These are phyloP conservation scores for Pulveroboletus sp. DNA, from an alignment of 768 basidiomycete species.

Conservation along the genomic window DNA sequence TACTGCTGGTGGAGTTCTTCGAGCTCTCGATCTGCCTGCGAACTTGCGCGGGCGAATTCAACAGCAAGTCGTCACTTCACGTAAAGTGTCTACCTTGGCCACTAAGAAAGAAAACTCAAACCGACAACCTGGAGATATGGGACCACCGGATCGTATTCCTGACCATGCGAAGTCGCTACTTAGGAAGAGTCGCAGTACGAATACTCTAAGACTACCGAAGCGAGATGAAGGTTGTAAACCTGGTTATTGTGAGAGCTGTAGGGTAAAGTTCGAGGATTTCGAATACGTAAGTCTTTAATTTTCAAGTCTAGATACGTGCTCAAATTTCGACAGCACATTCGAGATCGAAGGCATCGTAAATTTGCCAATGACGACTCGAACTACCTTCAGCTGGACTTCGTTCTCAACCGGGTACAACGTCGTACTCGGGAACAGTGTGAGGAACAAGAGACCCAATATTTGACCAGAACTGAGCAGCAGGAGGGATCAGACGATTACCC, in stretches of 20 bases:
- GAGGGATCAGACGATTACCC: conserved; percentile 19
- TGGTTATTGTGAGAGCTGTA: conserved; percentile 97
- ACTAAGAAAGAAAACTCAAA: conserved; percentile 25
- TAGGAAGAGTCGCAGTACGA: conserved; percentile 77
- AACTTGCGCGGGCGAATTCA: conserved; percentile 53
- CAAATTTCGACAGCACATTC: conserved; percentile 56
- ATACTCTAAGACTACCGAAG: conserved; percentile 67
- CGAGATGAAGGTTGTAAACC: conserved; percentile 87
- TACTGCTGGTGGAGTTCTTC: conserved; percentile 43
- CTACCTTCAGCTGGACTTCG: conserved; percentile 72
- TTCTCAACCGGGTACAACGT: conserved; percentile 62
- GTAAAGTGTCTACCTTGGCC: conserved; percentile 39
- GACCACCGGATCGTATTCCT: conserved; percentile 61
- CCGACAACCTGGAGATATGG: conserved; percentile 47
- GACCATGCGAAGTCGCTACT: conserved; percentile 46
- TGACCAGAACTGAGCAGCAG: conserved; percentile 7
- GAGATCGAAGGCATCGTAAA: conserved; percentile 68
- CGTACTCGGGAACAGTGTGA: conserved; percentile 30
- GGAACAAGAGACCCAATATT: conserved; percentile 24
- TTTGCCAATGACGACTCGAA: conserved; percentile 78
- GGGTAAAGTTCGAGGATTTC: conserved; percentile 86
- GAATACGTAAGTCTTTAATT: conserved; percentile 47
- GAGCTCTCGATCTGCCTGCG: conserved; percentile 49
- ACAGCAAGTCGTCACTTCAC: conserved; percentile 65
- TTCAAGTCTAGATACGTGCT: neutral